These are phyloP conservation scores for Brassica hybrid DNA, from an alignment of 441 rosid species.

Conservation along the genomic window DNA sequence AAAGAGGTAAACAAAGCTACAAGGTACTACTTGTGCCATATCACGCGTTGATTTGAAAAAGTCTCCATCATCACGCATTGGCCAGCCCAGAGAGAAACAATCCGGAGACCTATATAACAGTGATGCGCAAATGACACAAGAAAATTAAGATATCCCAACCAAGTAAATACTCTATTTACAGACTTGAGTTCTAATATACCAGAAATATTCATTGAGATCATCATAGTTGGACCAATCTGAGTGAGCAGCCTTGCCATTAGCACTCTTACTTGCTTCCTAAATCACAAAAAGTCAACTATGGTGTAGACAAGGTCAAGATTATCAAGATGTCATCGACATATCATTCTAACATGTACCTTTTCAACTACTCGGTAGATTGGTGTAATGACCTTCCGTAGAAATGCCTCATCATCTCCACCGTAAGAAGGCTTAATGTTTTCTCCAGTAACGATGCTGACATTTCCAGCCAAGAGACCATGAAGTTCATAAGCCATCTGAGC, in stretches of 20 bases:
- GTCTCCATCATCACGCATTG: slow-evolving; percentile 99
- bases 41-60: slow-evolving; percentile 89
- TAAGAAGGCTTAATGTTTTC: slow-evolving; percentile 99
- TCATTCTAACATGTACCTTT: slow-evolving; percentile 58
- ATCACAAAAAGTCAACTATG: slow-evolving; percentile 33
- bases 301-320: slow-evolving; percentile 34
- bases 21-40: slow-evolving; percentile 49
- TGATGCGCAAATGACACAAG: slow-evolving; percentile 23
- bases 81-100: slow-evolving; percentile 99
- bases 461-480: slow-evolving; percentile 94
- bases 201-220: slow-evolving; percentile 97
- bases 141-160: not conserved
- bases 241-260: slow-evolving; percentile 86
- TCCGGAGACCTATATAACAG: slow-evolving; percentile 73
- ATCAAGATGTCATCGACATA: slow-evolving; percentile 9
- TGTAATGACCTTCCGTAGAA: slow-evolving; percentile 89
- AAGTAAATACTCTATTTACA: slow-evolving; percentile 27
- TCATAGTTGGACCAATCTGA: slow-evolving; percentile 98
- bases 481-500: slow-evolving; percentile 99
- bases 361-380: slow-evolving; percentile 87
- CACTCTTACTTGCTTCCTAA: slow-evolving; percentile 89
- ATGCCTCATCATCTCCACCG: slow-evolving; percentile 98
- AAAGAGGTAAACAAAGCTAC: slow-evolving; percentile 29
- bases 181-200: slow-evolving; percentile 59
- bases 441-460: slow-evolving; percentile 97